A percentile compares a stretch with the other conserved stretches of the same genome.
phyloP scores from a whole-genome alignment of 129 eudicot genomes.

The Chrysanthemum seticuspe region DNA sequence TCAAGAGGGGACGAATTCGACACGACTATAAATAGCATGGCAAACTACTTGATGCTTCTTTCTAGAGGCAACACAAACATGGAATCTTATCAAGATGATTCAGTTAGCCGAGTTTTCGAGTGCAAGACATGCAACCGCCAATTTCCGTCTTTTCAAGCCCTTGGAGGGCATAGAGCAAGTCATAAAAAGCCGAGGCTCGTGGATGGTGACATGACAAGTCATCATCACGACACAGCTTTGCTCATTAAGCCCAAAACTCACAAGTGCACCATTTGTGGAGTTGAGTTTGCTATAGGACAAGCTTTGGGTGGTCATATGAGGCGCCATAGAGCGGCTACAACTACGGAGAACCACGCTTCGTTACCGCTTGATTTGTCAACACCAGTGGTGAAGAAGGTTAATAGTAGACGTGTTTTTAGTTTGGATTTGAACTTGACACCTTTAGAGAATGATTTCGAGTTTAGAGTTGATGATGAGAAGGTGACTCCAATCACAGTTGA shows the following conservation, averaged over 20 bases:
- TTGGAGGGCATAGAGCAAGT: conserved; percentile 95
- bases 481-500: conserved; percentile 37
- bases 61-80: conserved; percentile 31
- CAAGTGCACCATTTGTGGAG: conserved; percentile 83
- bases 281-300: conserved; percentile 77
- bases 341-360: conserved; percentile 25
- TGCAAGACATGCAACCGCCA: conserved; percentile 87
- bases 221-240: conserved; percentile 15
- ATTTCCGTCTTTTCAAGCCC: conserved; percentile 86
- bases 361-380: conserved; percentile 19
- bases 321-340: conserved; percentile 49
- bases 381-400: conserved; percentile 48
- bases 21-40: conserved; percentile 48
- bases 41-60: conserved; percentile 60
- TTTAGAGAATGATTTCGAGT: conserved; percentile 55
- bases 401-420: conserved; percentile 48
- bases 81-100: conserved; percentile 10
- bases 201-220: conserved; percentile 26
- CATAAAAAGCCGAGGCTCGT: conserved; percentile 71
- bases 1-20: conserved; percentile 43
- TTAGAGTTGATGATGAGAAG: conserved; percentile 41
- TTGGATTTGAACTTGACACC: conserved; percentile 90
- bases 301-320: conserved; percentile 96
- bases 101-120: conserved; percentile 47
- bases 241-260: conserved; percentile 59